Base-by-base conservation (phyloP, 2,329 filamentous ascomycete genomes). In the Venturia effusa region DNA sequence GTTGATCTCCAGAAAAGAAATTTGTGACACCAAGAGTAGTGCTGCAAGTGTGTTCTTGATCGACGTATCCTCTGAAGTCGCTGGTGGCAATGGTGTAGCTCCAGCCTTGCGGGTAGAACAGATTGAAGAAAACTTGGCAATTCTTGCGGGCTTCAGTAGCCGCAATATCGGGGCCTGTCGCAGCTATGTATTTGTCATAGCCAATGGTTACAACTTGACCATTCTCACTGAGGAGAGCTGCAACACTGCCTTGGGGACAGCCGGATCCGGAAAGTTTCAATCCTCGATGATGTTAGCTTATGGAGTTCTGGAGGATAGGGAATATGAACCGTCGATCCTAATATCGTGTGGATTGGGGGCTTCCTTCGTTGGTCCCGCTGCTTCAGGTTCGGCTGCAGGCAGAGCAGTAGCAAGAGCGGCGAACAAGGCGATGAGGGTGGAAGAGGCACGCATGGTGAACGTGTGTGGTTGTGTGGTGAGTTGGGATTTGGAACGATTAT, bases 51-150 rank as follows among this genome's bases (percentile, higher is more conserved):
- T 73, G 71, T 37, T 79, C 74, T 61, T 83, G 74, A 65, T 71
- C 67, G 60, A 77, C 77, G 67, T 81, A 82, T 62, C 81, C 81
- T 68, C 80, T 79, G 75, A 81, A 82, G 67, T 80, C 77, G 67
- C 79, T 79, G 64, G 76, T 78, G 68, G 82, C 76, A 68, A 83
- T 70, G 62, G 78, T 80, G 74, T 80, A 82, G 72, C 81, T 79
- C 75, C 79, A 82, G 62, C 80, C 80, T 63, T 74, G 74, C 17
- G 80, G 80, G 69, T 81, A 82, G 64, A 75, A 70, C 64, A 83
- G 73, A 71, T 80, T 76, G 67, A 83, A 71, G 71, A 81, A 81
- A 65, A 83, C 72, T 70, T 81, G 78, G 74, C 80, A 83, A 73
- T 82, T 82, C 75, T 80, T 80, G 70, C 80, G 78, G 68, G 74